Evolutionary conservation across 768 basidiomycete genomes (phyloP), one percentile per base, ranked within the genome.

Genomic region (Suillus ampliporus): DNA sequence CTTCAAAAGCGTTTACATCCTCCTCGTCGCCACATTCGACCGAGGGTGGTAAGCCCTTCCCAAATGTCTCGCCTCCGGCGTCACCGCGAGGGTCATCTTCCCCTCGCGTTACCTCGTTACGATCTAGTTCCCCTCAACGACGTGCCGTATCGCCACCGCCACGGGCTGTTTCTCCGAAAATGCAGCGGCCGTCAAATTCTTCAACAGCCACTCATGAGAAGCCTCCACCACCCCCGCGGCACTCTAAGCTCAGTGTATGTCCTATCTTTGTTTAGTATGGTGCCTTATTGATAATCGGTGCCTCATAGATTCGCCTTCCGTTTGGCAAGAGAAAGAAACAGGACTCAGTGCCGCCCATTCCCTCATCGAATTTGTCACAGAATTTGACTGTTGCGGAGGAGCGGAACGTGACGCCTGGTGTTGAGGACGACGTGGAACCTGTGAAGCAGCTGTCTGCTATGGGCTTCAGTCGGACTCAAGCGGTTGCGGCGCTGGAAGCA

Each of bases 391-490:
- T 84, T 26, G 73, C 77, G 31, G 84, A 86, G 63, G 83, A 85
- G 65, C 73, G 77, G 1, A 74, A 69, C 5, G 64, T 67, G 11
- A 84, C 88, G 2, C 86, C 89, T 1, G 83, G 83, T 14, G 79
- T 81, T 14, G 88, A 87, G 34, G 91, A 91, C 65, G 91, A 95
- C 62, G 86, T 88, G 14, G 87, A 89, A 64, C 79, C 88, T 2
- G 90, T 95, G 23, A 91, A 88, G 70, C 88, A 91, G 71, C 79
- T 99, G 44, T 88, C 87, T 52, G 84, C 83, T 21, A 97, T 98
- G 95, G 97, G 97, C 28, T 98, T 99, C 80, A 89, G 84, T 64
- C 85, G 96, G 46, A 75, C 80, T 17, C 89, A 95, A 72, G 92
- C 94, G 0, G 85, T 98, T 8, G 83, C 83, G 14, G 94, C 96